A percentile compares a stretch with the other conserved stretches of the same genome.
These are phyloP conservation scores for Citrus sinensis DNA, from an alignment of 345 rosid species.

Conservation along the genomic window DVS_A1.0 CM039167.1:16596001-16596500, in stretches of 20 bases:
- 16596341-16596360: background rate
- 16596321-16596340: background rate
- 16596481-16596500: background rate
- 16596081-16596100: constrained; percentile 24
- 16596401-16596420: too few species aligned
- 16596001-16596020: background rate
- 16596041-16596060: background rate
- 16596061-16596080: background rate
- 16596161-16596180: constrained; percentile 90
- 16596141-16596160: constrained; percentile 97
- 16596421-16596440: too few species aligned
- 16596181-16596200: constrained; percentile 87
- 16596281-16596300: background rate
- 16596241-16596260: background rate
- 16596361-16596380: background rate
- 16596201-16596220: background rate
- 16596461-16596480: background rate
- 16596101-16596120: constrained; percentile 99
- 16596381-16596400: background rate
- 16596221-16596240: background rate
- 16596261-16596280: background rate
- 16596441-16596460: background rate
- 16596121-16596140: constrained; percentile 82
- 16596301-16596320: background rate
- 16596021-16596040: background rate